Base-by-base conservation (phyloP, 2,329 filamentous ascomycete genomes). In the Grosmannia huntii region DNA sequence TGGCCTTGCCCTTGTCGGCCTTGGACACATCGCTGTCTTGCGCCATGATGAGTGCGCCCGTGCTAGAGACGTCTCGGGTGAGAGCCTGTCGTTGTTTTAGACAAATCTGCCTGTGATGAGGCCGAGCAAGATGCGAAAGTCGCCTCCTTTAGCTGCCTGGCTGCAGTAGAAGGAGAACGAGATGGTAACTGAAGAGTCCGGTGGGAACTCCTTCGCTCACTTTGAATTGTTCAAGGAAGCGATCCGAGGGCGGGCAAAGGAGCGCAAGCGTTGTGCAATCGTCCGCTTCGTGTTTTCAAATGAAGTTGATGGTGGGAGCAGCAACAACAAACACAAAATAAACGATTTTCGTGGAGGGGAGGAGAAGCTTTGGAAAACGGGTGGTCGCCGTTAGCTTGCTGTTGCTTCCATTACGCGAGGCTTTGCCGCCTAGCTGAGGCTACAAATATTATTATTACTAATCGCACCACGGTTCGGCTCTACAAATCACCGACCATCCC, bases 1-100 rank as follows among this genome's bases (percentile, higher is more conserved):
- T 99, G 71, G 84, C 92, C 80, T 99, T 99, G 75, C 90, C 91
- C 82, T 97, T 97, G 75, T 96, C 90, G 36, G 84, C 78, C 74
- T 87, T 89, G 72, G 87, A 81, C 79, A 86, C 82, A 76, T 95
- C 89, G 77, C 86, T 89, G 75, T 95, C 90, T 80, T 95, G 89
- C 76, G 91, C 91, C 94, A 97, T 96, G 64, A 60, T 68, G 33
- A 52, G 55, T 53, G 60, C 59, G 49, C 19, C 21, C 25, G 48
- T 16, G 50, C n/a, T 9, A 21, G 10, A 11, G 14, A 10, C 14
- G n/a, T 27, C 23, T 7, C 36, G 14, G 7, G 25, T 31, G 19
- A 23, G 19, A 49, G 25, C 19, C 36, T n/a, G 23, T 7, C 3
- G 4, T 19, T 36, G 31, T 21, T 11, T 36, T 28, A 33, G 33